These are phyloP conservation scores for Lophiostoma macrostomum DNA, from an alignment of 495 filamentous ascomycete genomes.

Conservation along the genomic window DNA sequence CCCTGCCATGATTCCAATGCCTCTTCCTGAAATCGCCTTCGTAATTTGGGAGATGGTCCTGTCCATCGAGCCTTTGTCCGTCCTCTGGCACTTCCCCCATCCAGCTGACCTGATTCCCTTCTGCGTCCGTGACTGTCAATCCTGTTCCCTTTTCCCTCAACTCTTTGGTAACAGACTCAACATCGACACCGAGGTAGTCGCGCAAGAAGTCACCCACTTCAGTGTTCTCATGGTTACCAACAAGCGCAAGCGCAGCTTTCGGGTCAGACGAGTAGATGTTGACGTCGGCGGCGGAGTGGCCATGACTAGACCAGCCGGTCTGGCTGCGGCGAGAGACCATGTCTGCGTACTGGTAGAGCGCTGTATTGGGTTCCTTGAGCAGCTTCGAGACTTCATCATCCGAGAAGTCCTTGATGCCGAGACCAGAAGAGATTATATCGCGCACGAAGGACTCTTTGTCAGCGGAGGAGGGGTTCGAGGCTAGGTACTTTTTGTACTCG, in stretches of 20 bases:
- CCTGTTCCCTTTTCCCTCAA: constrained; percentile 57
- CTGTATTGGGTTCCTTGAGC: constrained; percentile 50
- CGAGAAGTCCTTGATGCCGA: constrained; percentile 73
- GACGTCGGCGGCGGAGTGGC: constrained; percentile 85
- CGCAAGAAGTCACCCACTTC: constrained; percentile 80
- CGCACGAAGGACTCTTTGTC: constrained; percentile 53
- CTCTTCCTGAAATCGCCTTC: constrained; percentile 41
- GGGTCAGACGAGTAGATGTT: constrained; percentile 74
- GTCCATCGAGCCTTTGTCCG: constrained; percentile 40
- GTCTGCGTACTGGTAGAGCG: constrained; percentile 66
- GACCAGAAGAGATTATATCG: constrained; percentile 57
- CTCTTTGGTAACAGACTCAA: constrained; percentile 70
- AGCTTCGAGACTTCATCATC: constrained; percentile 68
- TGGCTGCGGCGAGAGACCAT: constrained; percentile 85
- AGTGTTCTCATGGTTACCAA: constrained; percentile 92
- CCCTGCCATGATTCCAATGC: constrained; percentile 25
- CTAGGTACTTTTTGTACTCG: constrained; percentile 58
- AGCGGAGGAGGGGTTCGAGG: constrained; percentile 32
- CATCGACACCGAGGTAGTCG: constrained; percentile 75
- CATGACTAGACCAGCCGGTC: constrained; percentile 88
- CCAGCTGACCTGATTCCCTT: constrained; percentile 33
- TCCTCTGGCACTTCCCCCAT: constrained; percentile 38
- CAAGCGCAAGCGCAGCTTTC: constrained; percentile 48
- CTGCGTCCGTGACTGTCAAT: constrained; percentile 21
- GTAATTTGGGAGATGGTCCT: constrained; percentile 42